Evolutionary conservation across 2,329 filamentous ascomycete species (phyloP), one percentile per base, ranked within the genome.

Genomic region (Colletotrichum cuscutae): DNA sequence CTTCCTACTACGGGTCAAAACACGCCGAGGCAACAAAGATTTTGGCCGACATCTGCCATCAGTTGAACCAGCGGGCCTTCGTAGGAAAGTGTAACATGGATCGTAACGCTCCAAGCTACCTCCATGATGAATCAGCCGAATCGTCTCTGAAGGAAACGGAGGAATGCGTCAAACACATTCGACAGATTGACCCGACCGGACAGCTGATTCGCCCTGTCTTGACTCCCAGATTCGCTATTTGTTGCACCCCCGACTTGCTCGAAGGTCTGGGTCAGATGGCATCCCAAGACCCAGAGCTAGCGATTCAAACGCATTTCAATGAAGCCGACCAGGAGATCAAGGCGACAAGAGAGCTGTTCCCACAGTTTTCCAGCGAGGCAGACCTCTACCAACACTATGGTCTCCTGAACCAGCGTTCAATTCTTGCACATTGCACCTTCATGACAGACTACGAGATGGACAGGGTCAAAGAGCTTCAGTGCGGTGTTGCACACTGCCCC

Each of bases 271-370:
- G 91, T 0, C 77, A 81, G 1, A 85, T 93, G 28, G 87, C 88
- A 0, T 75, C 76, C 4, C 75, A 82, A 11, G 83, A 92, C 68
- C 81, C 82, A 0, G 79, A 84, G 1, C 77, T 92, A 24, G 84
- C 88, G 0, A 88, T 93, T 37, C 91, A 93, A 80, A 92, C 90
- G 3, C 91, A 93, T 78, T 92, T 93, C 82, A 89, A 91, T 79
- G 91, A 93, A 77, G 89, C 90, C 0, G 82, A 86, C 76, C 87
- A 90, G 72, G 91, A 93, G 78, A 89, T 91, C 65, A 75, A 82
- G 1, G 85, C 86, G 24, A 92, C 90, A 0, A 80, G 79, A 8
- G 78, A 83, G 1, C 80, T 93, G 2, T 92, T 91, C 75, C 89
- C 89, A 0, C 79, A 84, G 0, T 90, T 90, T 62, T 65, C 72